Evolutionary conservation across 1,284 basidiomycete genomes (phyloP).

Genomic region (Tilletia indica): DNA sequence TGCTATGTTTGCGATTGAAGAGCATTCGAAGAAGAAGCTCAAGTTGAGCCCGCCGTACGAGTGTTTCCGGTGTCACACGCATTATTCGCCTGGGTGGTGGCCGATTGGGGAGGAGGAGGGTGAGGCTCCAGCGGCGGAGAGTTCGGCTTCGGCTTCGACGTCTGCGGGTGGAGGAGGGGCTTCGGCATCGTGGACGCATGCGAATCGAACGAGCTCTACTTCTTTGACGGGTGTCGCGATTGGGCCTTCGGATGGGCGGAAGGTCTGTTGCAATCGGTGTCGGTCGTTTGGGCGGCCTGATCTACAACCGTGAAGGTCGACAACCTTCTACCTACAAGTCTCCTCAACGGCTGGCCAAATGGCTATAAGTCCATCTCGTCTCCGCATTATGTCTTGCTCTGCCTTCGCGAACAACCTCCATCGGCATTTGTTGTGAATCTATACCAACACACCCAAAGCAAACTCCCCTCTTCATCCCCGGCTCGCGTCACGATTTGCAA

Average conservation of each 20-base stretch:
- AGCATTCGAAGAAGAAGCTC: background rate
- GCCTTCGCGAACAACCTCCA: too few relatives aligned
- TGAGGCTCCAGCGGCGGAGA: background rate
- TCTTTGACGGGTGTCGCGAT: constrained; percentile 12
- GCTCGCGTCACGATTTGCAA: too few relatives aligned
- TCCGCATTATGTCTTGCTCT: too few relatives aligned
- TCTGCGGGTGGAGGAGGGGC: background rate
- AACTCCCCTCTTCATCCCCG: too few relatives aligned
- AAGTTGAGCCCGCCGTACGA: background rate
- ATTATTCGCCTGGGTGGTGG: constrained; percentile 12
- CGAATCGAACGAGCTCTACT: background rate
- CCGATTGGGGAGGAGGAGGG: background rate
- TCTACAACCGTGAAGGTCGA: background rate
- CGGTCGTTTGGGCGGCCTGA: background rate
- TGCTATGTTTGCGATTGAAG: background rate
- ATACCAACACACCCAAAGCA: too few relatives aligned
- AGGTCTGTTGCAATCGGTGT: constrained; percentile 14
- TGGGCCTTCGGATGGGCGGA: background rate
- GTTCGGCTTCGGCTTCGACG: too few relatives aligned
- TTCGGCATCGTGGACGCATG: background rate
- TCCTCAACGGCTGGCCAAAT: too few relatives aligned
- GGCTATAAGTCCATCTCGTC: too few relatives aligned
- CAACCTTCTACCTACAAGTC: too few relatives aligned
- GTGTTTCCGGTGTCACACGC: background rate
- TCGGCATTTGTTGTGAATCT: too few relatives aligned